Base-by-base conservation (phyloP, 2,329 filamentous ascomycete species). In the Colletotrichum lentis region DNA sequence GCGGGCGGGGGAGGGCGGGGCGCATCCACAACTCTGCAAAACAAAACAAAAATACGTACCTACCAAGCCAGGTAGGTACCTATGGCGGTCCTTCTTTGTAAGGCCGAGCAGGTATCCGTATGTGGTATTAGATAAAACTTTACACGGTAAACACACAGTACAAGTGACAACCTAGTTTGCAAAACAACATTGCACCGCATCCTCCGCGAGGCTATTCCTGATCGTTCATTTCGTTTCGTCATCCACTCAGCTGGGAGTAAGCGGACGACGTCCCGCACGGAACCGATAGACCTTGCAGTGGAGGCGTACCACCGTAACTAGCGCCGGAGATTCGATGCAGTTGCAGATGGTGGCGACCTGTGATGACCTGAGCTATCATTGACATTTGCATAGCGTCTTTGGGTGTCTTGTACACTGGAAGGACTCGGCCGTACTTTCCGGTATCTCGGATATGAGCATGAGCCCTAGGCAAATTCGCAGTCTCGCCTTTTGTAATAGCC, bases 201-300 rank as follows among this genome's bases (percentile, higher is more conserved):
- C 43, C 24, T 46, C 22, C 14, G 37, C 37, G 24, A 52, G 37
- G 43, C 55, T 61, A 22, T 18, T 56, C 58, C 18, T 46, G 46
- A 62, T 35, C 7, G 31, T 50, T 37, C 20, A 56, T 37, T 22
- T 65, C 43, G 55, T 61, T 35, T 53, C 54, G 27, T 27, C 27
- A 52, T 49, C 55, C 35, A 56, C 43, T 66, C 20, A 66, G 37
- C 44, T 46, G 50, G 62, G 18, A 57, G 55, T 18, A 53, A 31
- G 7, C 46, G 3, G 47, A 18, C 24, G 52, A 18, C 60, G 47
- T 39, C 27, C 53, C 47, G 64, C 44, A 52, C 59, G 12, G 43
- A 67, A 43, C 43, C 39, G 44, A 56, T 20, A 49, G 54, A 31
- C 52, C 35, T 20, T 46, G 22, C 53, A 37, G 22, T 50, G n/a